Evolutionary conservation across 2,329 filamentous ascomycete genomes (phyloP), one percentile per base, ranked within the genome.

Genomic region (Colletotrichum trifolii): DNA sequence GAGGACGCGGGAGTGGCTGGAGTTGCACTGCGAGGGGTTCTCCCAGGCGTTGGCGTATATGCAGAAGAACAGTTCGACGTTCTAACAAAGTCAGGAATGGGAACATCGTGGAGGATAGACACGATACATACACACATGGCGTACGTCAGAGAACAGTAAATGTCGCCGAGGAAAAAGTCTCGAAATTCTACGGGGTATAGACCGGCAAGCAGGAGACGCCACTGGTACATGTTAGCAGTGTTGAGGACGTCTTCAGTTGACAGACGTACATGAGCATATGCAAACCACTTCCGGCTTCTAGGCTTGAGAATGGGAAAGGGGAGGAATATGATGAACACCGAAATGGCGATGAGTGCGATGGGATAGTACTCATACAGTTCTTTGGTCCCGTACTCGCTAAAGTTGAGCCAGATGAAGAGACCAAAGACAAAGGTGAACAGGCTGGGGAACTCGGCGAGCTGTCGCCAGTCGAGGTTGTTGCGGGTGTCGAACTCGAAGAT

Each of bases 101-200:
- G 25, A 25, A 25, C 25, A 25, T 25, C 25, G 25, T 4, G 25
- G 12, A 2, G 1, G 3, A n/a, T 15, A 8, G 1, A 4, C 4
- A 5, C 13, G 3, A 8, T 13, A 87, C 91, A 81, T 83, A 95
- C 92, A 66, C 92, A 91, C 78, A 93, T 92, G 13, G 91, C 87
- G 77, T 99, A 99, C 6, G 94, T 97, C 60, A 97, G 83, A 3
- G 96, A 98, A 78, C 95, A 98, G 77, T 97, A 97, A 84, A 98
- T 97, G 75, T 99, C 96, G 56, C 96, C 96, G 0, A 98, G 85
- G 77, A 97, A 98, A 79, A 99, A 98, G 77, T 99, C 96, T 63
- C 94, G 88, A 76, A 98, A 99, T 75, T 98, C 95, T 54, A 99
- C 96, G 2, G 93, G 93, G 73, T 96, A 97, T 17, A 97, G 76